Base-by-base conservation (phyloP, 2,329 filamentous ascomycete genomes). In the Berkeleyomyces basicola region DNA sequence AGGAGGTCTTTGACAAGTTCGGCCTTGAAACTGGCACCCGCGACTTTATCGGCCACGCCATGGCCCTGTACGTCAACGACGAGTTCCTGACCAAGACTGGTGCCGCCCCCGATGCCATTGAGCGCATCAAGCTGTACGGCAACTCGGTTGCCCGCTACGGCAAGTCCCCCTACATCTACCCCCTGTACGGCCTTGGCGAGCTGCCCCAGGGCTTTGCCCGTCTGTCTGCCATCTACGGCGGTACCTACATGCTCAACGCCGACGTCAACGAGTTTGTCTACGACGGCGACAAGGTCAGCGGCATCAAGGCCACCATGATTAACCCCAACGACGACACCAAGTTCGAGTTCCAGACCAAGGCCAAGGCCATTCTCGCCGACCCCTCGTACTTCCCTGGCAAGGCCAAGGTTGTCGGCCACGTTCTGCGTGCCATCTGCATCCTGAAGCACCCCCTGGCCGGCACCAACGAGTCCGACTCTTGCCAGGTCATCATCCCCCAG, bases 101-200 rank as follows among this genome's bases (percentile, higher is more conserved):
- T 67, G 78, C 79, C 71, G 90, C 91, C 53, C 84, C 87, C 68
- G 90, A 96, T 72, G 84, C 88, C 63, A 88, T 99, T 69, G 84
- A 92, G 75, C 90, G 92, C 69, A 96, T 99, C 73, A 84, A 89
- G 68, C 82, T 99, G 57, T 99, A 99, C 75, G 95, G 92, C 69
- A 96, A 96, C 82, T 96, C 91, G 39, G 95, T 99, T 76, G 90
- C 91, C 61, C 85, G 92, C 67, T 97, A 97, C 76, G 93, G 93
- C 76, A 97, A 96, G 77, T 97, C 91, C 10, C 95, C 93, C 55
- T 99, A 97, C 79, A 97, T 99, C 78, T 99, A 99, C 80, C 95
- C 93, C 58, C 85, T 97, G 40, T 99, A 99, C 77, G 93, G 93
- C 66, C 84, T 99, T 59, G 93, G 88, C 72, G 93, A 99, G 78